These are phyloP conservation scores for Monocercomonoides exilis DNA, from an alignment of 78 protist genomes.

Conservation along the genomic window DNA sequence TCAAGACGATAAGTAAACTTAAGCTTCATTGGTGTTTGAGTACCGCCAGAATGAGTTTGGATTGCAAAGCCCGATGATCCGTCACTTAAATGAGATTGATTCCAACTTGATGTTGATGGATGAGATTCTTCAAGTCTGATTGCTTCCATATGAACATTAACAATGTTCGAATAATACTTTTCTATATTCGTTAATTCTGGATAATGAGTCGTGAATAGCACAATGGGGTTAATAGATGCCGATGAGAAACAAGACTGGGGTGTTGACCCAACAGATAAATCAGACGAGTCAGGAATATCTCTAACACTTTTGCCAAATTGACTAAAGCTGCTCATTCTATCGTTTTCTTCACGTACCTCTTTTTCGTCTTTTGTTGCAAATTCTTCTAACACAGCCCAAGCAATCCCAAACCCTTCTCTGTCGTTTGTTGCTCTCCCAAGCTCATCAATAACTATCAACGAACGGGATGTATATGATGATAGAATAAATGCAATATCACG, in stretches of 20 bases:
- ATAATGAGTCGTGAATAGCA: background rate
- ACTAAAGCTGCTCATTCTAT: no score
- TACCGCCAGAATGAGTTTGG: background rate
- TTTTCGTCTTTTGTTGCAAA: no score
- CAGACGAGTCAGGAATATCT: background rate
- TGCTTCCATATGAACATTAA: background rate
- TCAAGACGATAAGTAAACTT: background rate
- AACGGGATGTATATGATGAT: background rate
- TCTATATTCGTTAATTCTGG: background rate
- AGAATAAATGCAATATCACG: background rate
- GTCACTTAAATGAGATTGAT: no score
- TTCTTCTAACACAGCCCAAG: background rate
- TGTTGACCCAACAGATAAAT: background rate
- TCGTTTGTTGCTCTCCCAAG: background rate
- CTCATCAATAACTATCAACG: background rate
- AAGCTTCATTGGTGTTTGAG: no score
- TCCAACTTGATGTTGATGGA: no score
- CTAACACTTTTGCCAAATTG: no score
- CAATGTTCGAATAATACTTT: background rate
- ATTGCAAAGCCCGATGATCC: no score
- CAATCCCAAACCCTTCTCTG: background rate
- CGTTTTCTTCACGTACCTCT: no score
- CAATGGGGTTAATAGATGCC: background rate
- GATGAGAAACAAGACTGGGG: background rate
- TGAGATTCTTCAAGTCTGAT: background rate